These are phyloP conservation scores for Collybiopsis confluens DNA, from an alignment of 768 basidiomycete species.

Conservation along the genomic window DNA sequence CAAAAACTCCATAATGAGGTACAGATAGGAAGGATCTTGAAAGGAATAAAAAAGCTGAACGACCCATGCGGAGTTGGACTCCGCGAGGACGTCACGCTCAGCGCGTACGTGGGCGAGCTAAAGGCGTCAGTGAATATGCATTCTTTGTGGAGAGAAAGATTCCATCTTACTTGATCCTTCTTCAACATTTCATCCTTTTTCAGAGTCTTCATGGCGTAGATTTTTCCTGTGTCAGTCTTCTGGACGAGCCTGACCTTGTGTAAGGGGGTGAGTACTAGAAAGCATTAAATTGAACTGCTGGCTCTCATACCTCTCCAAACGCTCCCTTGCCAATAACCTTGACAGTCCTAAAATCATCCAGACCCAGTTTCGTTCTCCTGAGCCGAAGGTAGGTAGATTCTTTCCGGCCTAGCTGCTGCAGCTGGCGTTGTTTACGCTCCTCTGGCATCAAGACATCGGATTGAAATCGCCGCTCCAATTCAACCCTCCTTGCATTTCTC, in stretches of 20 bases:
- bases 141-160: background rate
- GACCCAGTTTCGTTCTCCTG: slow-evolving; percentile 76
- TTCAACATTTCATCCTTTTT: slow-evolving; percentile 99
- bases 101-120: slow-evolving; percentile 97
- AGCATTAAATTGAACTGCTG: background rate
- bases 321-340: slow-evolving; percentile 99
- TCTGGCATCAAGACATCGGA: slow-evolving; percentile 68
- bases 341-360: slow-evolving; percentile 92
- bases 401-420: slow-evolving; percentile 80
- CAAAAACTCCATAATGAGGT: slow-evolving; percentile 98
- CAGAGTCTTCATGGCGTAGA: slow-evolving; percentile 98
- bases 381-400: slow-evolving; percentile 88
- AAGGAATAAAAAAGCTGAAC: slow-evolving; percentile 98
- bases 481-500: slow-evolving; percentile 85
- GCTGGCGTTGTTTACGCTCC: slow-evolving; percentile 81
- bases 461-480: slow-evolving; percentile 78
- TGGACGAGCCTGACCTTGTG: slow-evolving; percentile 87
- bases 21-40: slow-evolving; percentile 88
- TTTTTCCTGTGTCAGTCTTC: slow-evolving; percentile 94
- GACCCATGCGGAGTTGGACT: slow-evolving; percentile 94
- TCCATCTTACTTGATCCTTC: slow-evolving; percentile 81
- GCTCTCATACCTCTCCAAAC: slow-evolving; percentile 80
- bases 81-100: slow-evolving; percentile 93
- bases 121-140: background rate
- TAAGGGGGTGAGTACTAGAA: slow-evolving; percentile 1